phyloP scores from a whole-genome alignment of 257 asterid genomes.

The Haberlea rhodopensis region DNA sequence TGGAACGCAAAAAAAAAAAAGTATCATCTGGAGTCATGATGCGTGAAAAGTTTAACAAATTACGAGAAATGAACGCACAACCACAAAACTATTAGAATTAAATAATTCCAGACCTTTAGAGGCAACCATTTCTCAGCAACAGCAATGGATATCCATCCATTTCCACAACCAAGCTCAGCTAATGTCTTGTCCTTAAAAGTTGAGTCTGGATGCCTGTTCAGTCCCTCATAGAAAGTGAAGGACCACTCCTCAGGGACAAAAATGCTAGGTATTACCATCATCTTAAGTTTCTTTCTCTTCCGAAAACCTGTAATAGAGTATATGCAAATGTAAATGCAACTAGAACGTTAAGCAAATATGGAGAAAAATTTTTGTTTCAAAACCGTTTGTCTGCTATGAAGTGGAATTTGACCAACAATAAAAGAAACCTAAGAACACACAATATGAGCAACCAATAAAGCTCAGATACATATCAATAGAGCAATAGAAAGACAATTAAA shows the following conservation, averaged over 20 bases:
- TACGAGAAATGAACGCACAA: constrained; percentile 13
- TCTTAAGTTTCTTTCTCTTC: constrained; percentile 79
- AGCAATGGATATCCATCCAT: constrained; percentile 99
- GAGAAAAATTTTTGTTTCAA: neutral
- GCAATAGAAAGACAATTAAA: constrained; percentile 9
- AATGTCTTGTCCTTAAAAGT: constrained; percentile 86
- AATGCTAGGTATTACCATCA: constrained; percentile 96
- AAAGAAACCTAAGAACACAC: constrained; percentile 13
- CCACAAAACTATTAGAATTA: constrained; percentile 15
- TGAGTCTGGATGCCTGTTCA: constrained; percentile 91
- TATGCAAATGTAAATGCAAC: constrained; percentile 20
- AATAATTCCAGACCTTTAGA: constrained; percentile 49
- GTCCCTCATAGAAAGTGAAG: constrained; percentile 95
- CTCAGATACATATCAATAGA: neutral
- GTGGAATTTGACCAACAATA: constrained; percentile 4
- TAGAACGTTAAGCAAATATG: constrained; percentile 12
- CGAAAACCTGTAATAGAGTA: constrained; percentile 47
- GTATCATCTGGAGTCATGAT: neutral
- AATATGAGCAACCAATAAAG: constrained; percentile 20
- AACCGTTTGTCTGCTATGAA: constrained; percentile 4
- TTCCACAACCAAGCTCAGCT: constrained; percentile 98
- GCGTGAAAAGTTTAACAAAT: constrained; percentile 2
- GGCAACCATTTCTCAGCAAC: constrained; percentile 97
- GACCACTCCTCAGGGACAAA: constrained; percentile 99
- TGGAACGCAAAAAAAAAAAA: constrained; percentile 8